Evolutionary conservation across 2,329 filamentous ascomycete species (phyloP).

Genomic region (Alternaria arborescens): DNA sequence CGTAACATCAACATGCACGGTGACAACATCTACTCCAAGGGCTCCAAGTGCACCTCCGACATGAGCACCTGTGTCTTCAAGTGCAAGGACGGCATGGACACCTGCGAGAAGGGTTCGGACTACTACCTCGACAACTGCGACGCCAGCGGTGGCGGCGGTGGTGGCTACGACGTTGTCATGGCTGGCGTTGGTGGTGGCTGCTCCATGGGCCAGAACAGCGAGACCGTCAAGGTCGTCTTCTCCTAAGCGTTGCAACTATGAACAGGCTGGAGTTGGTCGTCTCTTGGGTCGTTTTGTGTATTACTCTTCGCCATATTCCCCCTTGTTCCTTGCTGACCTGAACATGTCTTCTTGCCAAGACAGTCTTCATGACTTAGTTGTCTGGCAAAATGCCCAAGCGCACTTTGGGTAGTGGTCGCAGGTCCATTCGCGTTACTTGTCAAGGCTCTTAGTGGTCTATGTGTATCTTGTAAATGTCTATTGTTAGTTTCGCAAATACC

Average conservation of each 20-base stretch:
- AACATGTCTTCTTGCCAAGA: constrained; percentile 25
- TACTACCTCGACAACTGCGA: constrained; percentile 54
- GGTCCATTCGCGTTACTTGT: constrained; percentile 24
- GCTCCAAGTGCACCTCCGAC: constrained; percentile 53
- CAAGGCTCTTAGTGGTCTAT: constrained; percentile 27
- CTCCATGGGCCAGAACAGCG: constrained; percentile 36
- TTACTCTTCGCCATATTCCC: constrained; percentile 32
- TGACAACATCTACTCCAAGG: constrained; percentile 50
- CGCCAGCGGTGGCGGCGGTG: constrained; percentile 33
- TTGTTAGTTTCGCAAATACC: constrained; percentile 19
- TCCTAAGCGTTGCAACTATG: constrained; percentile 20
- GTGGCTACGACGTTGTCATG: constrained; percentile 41
- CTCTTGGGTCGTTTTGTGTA: constrained; percentile 23
- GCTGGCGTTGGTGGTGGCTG: constrained; percentile 44
- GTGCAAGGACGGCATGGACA: constrained; percentile 47
- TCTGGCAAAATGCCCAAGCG: constrained; percentile 30
- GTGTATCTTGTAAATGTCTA: constrained; percentile 42
- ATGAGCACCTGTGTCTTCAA: constrained; percentile 56
- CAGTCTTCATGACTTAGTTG: constrained; percentile 9
- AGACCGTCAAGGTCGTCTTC: constrained; percentile 41
- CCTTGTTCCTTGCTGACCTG: constrained; percentile 26
- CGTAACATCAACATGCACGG: constrained; percentile 58
- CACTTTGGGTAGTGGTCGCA: constrained; percentile 28
- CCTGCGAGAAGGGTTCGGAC: constrained; percentile 47
- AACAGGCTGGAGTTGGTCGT: constrained; percentile 21